Evolutionary conservation across 805 yeast genomes (phyloP).

Genomic region (baker's yeast (Saccharomyces cerevisiae)): DNA sequence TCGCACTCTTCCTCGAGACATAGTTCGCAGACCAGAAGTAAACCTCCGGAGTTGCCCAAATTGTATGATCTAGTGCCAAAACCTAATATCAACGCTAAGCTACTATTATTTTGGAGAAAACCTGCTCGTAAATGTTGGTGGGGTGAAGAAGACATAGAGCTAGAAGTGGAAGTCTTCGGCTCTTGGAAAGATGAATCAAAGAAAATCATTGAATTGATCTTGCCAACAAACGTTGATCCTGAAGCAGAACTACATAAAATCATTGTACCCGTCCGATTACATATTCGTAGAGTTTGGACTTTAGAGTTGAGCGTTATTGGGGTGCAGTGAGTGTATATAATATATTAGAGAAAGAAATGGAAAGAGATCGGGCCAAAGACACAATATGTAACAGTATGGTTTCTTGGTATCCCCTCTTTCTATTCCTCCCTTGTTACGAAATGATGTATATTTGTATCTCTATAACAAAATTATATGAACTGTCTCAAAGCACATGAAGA

Average conservation of each 20-base stretch:
- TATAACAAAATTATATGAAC: not conserved
- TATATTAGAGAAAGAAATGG: not conserved
- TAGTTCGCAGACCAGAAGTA: slow-evolving; percentile 34
- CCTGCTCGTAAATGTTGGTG: slow-evolving; percentile 99
- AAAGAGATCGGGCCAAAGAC: not conserved
- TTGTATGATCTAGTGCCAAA: slow-evolving; percentile 29
- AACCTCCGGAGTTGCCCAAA: slow-evolving; percentile 24
- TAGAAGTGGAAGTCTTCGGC: slow-evolving; percentile 30
- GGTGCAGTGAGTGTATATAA: slow-evolving; percentile 35
- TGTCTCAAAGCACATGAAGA: not conserved
- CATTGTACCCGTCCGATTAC: slow-evolving; percentile 52
- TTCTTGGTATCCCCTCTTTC: not conserved
- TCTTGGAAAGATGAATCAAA: slow-evolving; percentile 12
- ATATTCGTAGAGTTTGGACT: slow-evolving; percentile 94
- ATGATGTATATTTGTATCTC: not conserved
- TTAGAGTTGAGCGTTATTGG: slow-evolving; percentile 86
- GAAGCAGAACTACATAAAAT: slow-evolving; percentile 15
- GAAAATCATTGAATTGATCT: slow-evolving; percentile 8
- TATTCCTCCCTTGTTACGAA: not conserved
- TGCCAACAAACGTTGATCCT: slow-evolving; percentile 10
- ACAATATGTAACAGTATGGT: not conserved
- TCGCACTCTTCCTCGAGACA: slow-evolving; percentile 50
- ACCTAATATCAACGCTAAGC: slow-evolving; percentile 43
- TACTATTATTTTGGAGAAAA: slow-evolving; percentile 88
- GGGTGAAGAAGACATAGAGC: slow-evolving; percentile 55